phyloP scores from a whole-genome alignment of 139 green algal species.

The Chlamydomonas incerta region DNA sequence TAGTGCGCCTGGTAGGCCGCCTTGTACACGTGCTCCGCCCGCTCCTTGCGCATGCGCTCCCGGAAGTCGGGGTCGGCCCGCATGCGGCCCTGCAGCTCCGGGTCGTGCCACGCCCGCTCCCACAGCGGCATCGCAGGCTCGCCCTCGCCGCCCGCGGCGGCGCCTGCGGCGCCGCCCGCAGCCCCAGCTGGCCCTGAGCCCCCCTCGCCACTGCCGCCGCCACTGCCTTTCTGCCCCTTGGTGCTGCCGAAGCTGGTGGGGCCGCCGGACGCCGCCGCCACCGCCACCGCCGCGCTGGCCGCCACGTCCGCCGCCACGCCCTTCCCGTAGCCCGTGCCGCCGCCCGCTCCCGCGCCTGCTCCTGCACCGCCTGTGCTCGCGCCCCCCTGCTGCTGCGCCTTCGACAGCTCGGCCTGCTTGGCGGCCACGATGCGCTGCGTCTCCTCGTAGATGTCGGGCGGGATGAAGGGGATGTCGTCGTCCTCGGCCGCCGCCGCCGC shows the following conservation, averaged over 20 bases:
- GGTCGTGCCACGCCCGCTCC: slow-evolving; percentile 8
- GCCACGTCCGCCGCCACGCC: too few relatives aligned
- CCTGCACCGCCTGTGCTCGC: too few relatives aligned
- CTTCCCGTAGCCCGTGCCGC: too few relatives aligned
- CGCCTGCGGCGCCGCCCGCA: neutral
- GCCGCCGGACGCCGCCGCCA: too few relatives aligned
- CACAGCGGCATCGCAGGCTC: neutral
- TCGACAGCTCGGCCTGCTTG: neutral
- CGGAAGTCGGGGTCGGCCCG: neutral
- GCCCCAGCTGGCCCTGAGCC: neutral
- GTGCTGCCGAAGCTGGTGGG: too few relatives aligned
- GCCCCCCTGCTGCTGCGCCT: neutral
- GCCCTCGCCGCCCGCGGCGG: neutral
- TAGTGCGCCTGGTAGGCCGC: slow-evolving; percentile 21
- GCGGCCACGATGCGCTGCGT: neutral
- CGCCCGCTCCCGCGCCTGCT: too few relatives aligned
- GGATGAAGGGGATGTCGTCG: slow-evolving; percentile 24
- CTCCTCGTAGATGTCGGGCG: slow-evolving; percentile 34
- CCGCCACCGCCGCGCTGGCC: too few relatives aligned
- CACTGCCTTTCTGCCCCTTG: neutral
- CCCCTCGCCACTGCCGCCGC: neutral
- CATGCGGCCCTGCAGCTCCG: slow-evolving; percentile 7
- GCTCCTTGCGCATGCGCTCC: neutral
- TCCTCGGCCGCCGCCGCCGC: neutral
- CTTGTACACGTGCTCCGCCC: slow-evolving; percentile 12